A percentile compares a stretch with the other conserved stretches of the same genome.
phyloP scores from a whole-genome alignment of 208 protist genomes.

The Acanthamoeba royreba region DNA sequence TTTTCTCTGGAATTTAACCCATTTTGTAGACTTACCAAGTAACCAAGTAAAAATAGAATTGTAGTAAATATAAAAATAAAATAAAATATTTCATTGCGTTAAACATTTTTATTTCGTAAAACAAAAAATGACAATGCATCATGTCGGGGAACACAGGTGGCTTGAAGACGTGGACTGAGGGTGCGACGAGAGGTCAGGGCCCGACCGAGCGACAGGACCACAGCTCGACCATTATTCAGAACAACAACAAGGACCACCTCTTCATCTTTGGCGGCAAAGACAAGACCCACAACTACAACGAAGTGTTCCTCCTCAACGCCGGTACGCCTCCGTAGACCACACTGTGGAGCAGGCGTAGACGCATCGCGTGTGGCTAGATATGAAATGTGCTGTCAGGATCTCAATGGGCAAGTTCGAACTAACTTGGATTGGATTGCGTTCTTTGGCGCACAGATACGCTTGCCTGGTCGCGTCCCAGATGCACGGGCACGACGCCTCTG shows the following conservation, averaged over 20 bases:
- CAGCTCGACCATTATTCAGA: not conserved
- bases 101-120: too few species aligned
- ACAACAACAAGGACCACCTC: constrained; percentile 37
- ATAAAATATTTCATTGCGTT: too few species aligned
- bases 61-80: too few species aligned
- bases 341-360: too few species aligned
- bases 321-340: not conserved
- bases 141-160: not conserved
- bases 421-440: not conserved
- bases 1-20: not conserved
- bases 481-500: constrained; percentile 8
- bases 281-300: constrained; percentile 13
- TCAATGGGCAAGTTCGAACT: not conserved
- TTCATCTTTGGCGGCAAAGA: constrained; percentile 35
- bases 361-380: too few species aligned
- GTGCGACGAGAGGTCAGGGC: not conserved
- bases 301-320: constrained; percentile 4
- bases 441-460: not conserved
- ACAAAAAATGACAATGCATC: too few species aligned
- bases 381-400: not conserved
- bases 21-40: not conserved
- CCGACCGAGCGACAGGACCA: not conserved
- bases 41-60: too few species aligned
- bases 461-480: constrained; percentile 1
- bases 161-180: not conserved